A percentile compares a stretch with the other conserved stretches of the same genome.
phyloP scores from a whole-genome alignment of 1,284 basidiomycete genomes.

The Moesziomyces aphidis region DNA sequence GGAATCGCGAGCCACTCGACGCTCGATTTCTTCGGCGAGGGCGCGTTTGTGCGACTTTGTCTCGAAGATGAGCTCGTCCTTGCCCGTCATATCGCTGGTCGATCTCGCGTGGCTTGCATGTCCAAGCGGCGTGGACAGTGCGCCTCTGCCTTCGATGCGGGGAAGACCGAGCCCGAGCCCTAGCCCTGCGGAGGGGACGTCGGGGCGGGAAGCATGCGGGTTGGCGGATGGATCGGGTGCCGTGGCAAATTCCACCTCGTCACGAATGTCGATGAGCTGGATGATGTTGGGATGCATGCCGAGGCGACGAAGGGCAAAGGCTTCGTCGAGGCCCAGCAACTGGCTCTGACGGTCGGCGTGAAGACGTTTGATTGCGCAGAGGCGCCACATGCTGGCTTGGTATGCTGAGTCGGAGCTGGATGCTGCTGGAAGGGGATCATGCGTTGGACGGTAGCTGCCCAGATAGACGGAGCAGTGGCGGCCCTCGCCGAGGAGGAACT shows the following conservation, averaged over 20 bases:
- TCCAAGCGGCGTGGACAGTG: neutral
- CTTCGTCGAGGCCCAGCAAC: constrained; percentile 64
- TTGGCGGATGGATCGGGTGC: constrained; percentile 27
- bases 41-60: constrained; percentile 22
- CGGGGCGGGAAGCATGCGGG: neutral
- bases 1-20: constrained; percentile 7
- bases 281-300: constrained; percentile 63
- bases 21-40: constrained; percentile 28
- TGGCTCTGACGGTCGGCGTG: constrained; percentile 64
- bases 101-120: constrained; percentile 35
- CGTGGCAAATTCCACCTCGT: constrained; percentile 56
- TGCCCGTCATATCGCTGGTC: constrained; percentile 45
- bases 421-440: neutral
- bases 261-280: constrained; percentile 58
- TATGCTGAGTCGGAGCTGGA: neutral
- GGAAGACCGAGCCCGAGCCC: constrained; percentile 26
- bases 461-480: constrained; percentile 63
- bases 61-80: constrained; percentile 26
- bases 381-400: constrained; percentile 36
- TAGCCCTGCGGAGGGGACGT: neutral
- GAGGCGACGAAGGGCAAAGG: constrained; percentile 61
- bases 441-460: constrained; percentile 49
- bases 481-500: constrained; percentile 63
- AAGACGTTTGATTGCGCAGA: constrained; percentile 66
- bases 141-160: neutral